These are phyloP conservation scores for Venturia effusa DNA, from an alignment of 2,329 filamentous ascomycete genomes.

Conservation along the genomic window DNA sequence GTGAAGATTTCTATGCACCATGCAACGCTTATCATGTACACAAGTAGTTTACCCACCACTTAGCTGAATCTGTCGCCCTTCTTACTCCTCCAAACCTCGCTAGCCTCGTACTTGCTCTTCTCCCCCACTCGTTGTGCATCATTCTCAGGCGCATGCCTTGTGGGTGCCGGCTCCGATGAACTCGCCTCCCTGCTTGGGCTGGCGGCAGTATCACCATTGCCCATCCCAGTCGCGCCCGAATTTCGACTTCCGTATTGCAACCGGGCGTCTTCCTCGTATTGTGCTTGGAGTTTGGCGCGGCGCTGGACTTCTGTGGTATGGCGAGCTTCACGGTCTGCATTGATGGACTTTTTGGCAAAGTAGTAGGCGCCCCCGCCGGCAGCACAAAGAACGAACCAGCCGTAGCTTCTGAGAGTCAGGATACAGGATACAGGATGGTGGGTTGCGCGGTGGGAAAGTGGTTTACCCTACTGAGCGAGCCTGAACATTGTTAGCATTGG, in stretches of 20 bases:
- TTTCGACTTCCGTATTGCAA: background rate
- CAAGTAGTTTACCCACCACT: background rate
- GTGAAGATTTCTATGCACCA: background rate
- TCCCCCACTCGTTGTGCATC: slow-evolving; percentile 56
- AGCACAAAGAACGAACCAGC: slow-evolving; percentile 81
- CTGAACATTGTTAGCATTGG: slow-evolving; percentile 22
- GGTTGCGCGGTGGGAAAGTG: background rate
- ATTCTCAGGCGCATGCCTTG: slow-evolving; percentile 64
- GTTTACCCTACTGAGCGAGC: slow-evolving; percentile 47
- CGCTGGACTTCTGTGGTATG: background rate
- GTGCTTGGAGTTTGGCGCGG: slow-evolving; percentile 9
- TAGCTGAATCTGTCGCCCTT: slow-evolving; percentile 71
- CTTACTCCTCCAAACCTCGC: slow-evolving; percentile 59
- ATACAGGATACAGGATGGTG: slow-evolving; percentile 2
- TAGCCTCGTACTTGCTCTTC: slow-evolving; percentile 85
- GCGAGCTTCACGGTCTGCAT: slow-evolving; percentile 56
- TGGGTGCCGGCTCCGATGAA: slow-evolving; percentile 67
- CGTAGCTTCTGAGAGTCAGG: slow-evolving; percentile 49
- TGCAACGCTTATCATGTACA: background rate
- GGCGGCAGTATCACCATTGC: slow-evolving; percentile 12
- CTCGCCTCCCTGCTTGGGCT: slow-evolving; percentile 64
- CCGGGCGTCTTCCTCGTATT: slow-evolving; percentile 14
- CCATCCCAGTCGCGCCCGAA: slow-evolving; percentile 16
- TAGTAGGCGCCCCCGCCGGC: slow-evolving; percentile 88
- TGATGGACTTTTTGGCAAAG: slow-evolving; percentile 91